Conservation (phyloP, 2,329 filamentous ascomycete genomes). For the Aspergillus phoenicis region DNA sequence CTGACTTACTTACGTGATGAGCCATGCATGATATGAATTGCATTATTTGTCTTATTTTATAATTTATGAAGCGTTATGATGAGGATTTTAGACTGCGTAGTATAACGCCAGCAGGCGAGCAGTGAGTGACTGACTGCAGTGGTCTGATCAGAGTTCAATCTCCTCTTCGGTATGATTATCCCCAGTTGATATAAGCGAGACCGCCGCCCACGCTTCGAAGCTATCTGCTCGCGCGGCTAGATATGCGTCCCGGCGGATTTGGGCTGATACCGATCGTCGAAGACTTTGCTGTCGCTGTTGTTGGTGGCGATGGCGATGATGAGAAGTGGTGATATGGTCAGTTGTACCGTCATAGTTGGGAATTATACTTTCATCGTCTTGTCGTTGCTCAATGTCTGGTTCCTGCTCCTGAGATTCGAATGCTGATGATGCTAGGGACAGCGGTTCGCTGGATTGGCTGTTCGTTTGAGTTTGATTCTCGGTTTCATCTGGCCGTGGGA, state of each 20-base stretch:
- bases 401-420: constrained; percentile 27
- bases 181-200: constrained; percentile 47
- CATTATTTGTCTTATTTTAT: neutral
- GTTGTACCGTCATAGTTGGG: neutral
- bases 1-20: neutral
- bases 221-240: constrained; percentile 45
- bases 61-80: neutral
- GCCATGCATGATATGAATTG: neutral
- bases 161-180: constrained; percentile 48
- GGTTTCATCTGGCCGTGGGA: neutral
- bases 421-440: constrained; percentile 31
- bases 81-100: neutral
- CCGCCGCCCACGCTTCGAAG: constrained; percentile 46
- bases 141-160: constrained; percentile 40
- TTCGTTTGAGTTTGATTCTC: constrained; percentile 4
- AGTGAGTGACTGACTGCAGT: neutral
- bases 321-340: neutral
- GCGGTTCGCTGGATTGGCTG: constrained; percentile 21
- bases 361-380: neutral
- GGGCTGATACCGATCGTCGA: constrained; percentile 23
- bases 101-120: no score
- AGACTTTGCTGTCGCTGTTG: neutral
- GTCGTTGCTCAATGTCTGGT: neutral
- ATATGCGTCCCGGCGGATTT: constrained; percentile 39
- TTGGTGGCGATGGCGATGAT: neutral